Evolutionary conservation across 176 grass and related monocot genomes (phyloP).

Genomic region (Cocos nucifera): DNA sequence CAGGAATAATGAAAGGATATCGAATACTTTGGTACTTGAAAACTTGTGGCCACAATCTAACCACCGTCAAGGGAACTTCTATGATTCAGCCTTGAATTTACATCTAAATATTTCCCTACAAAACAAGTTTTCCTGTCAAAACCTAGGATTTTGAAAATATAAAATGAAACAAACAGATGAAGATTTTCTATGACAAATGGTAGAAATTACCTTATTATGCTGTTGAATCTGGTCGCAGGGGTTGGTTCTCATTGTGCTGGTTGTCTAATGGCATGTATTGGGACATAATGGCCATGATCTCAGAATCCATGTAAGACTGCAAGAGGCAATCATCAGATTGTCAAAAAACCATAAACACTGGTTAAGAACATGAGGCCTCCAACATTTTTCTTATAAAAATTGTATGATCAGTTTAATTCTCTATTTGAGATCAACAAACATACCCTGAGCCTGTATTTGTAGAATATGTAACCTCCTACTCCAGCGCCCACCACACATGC

Average conservation of each 20-base stretch:
- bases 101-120: not conserved
- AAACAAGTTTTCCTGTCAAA: constrained; percentile 1
- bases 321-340: not conserved
- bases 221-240: constrained; percentile 44
- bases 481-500: constrained; percentile 43
- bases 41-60: not conserved
- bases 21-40: not conserved
- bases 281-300: constrained; percentile 81
- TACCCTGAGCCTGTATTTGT: constrained; percentile 93
- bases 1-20: not conserved
- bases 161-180: too few species aligned
- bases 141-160: too few species aligned
- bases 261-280: constrained; percentile 85
- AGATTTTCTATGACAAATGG: too few species aligned
- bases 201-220: not conserved
- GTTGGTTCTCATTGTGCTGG: constrained; percentile 40
- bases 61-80: constrained; percentile 1
- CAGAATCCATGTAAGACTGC: constrained; percentile 83
- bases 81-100: not conserved
- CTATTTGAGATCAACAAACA: constrained; percentile 1
- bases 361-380: too few species aligned
- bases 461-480: constrained; percentile 60
- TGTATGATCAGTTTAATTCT: not conserved
- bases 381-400: too few species aligned
- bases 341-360: too few species aligned